Evolutionary conservation across 441 rosid species (phyloP).

Genomic region (Manihot esculenta): DNA sequence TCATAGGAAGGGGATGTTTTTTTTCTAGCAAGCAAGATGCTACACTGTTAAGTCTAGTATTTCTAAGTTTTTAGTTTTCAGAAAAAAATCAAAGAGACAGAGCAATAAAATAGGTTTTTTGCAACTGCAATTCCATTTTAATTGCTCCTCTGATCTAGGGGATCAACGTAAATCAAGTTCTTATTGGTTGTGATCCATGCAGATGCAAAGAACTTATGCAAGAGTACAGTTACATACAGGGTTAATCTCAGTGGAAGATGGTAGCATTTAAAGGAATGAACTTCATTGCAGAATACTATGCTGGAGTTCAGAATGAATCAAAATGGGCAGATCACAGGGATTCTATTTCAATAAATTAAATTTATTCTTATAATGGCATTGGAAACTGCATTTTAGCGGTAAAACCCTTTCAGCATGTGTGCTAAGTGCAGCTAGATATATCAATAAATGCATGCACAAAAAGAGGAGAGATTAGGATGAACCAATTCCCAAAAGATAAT

Average conservation of each 20-base stretch:
- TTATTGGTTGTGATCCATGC: neutral
- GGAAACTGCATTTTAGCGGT: neutral
- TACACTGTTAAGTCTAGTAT: neutral
- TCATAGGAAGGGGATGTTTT: too few species aligned
- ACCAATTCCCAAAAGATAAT: neutral
- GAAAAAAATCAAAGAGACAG: neutral
- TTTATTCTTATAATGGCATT: neutral
- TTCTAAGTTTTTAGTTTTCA: neutral
- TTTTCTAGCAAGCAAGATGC: neutral
- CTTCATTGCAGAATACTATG: neutral
- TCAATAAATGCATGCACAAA: neutral
- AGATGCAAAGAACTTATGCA: neutral
- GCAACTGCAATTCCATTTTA: neutral
- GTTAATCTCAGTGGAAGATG: neutral
- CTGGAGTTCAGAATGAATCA: neutral
- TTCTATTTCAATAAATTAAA: neutral
- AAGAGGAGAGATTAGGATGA: conserved; percentile 6
- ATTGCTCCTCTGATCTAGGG: neutral
- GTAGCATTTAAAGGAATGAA: neutral
- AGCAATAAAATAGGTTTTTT: neutral
- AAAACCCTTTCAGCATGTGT: neutral
- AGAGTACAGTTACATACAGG: neutral
- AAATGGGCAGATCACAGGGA: neutral
- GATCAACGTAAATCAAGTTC: neutral
- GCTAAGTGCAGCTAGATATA: conserved; percentile 2